phyloP scores from a whole-genome alignment of 164 flowering plant genomes.

The Aristolochia fimbriata region DNA sequence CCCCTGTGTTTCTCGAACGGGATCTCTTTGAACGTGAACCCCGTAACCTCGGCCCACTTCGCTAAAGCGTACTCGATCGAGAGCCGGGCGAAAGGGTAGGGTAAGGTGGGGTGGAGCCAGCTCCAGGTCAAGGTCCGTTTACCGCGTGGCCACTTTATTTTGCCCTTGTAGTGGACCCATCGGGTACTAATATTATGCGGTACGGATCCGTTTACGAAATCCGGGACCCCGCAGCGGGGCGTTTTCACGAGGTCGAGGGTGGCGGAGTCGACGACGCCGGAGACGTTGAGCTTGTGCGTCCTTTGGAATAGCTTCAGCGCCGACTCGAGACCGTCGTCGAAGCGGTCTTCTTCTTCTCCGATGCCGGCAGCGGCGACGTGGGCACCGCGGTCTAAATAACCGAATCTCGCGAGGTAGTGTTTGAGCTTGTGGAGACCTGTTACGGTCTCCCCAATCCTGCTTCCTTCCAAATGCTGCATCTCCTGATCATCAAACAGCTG shows the following conservation, averaged over 20 bases:
- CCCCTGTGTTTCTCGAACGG: slow-evolving; percentile 8
- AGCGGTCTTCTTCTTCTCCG: slow-evolving; percentile 26
- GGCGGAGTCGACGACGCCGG: slow-evolving; percentile 40
- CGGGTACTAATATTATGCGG: slow-evolving; percentile 34
- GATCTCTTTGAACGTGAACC: too few species aligned
- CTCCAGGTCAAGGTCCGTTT: too few species aligned
- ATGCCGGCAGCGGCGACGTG: neutral
- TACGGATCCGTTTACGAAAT: slow-evolving; percentile 16
- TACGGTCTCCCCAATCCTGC: slow-evolving; percentile 28
- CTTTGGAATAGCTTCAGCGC: slow-evolving; percentile 42
- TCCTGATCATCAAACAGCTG: slow-evolving; percentile 20
- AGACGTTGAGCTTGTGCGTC: slow-evolving; percentile 33
- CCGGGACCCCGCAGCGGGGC: slow-evolving; percentile 61
- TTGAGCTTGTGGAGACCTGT: slow-evolving; percentile 36
- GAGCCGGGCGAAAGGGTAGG: too few species aligned
- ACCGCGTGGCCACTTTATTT: too few species aligned
- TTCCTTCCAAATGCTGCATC: slow-evolving; percentile 32
- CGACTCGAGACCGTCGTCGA: slow-evolving; percentile 34
- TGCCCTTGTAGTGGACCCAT: slow-evolving; percentile 16
- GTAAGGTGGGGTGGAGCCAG: too few species aligned
- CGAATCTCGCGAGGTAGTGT: slow-evolving; percentile 43
- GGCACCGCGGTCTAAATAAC: slow-evolving; percentile 28
- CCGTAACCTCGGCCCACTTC: too few species aligned
- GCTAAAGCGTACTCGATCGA: too few species aligned
- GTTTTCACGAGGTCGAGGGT: slow-evolving; percentile 34